phyloP scores from a whole-genome alignment of 1,139 yeast genomes.

The Yamadazyma songkhlaensis region DNA sequence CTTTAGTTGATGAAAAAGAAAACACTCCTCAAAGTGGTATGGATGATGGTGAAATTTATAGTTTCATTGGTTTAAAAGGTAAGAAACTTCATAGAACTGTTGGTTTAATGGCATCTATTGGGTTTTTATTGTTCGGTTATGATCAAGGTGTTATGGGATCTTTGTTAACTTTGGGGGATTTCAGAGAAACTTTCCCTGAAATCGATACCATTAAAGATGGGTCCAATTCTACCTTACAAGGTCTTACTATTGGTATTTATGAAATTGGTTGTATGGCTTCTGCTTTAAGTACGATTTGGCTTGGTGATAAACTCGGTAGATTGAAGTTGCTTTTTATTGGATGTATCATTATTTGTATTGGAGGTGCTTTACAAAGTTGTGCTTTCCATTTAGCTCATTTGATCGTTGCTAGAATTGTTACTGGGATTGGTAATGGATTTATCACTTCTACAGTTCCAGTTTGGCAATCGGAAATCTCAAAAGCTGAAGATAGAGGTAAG shows the following conservation, averaged over 20 bases:
- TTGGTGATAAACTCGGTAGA: slow-evolving; percentile 36
- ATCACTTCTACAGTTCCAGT: slow-evolving; percentile 39
- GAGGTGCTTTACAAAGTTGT: slow-evolving; percentile 36
- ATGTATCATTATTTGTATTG: slow-evolving; percentile 29
- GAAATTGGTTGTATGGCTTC: slow-evolving; percentile 37
- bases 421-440: slow-evolving; percentile 43
- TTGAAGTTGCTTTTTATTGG: slow-evolving; percentile 30
- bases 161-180: slow-evolving; percentile 37
- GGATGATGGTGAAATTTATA: slow-evolving; percentile 16
- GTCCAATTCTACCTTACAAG: slow-evolving; percentile 29
- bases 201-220: slow-evolving; percentile 23
- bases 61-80: slow-evolving; percentile 27
- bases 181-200: slow-evolving; percentile 36
- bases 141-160: slow-evolving; percentile 53
- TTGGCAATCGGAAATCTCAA: slow-evolving; percentile 38
- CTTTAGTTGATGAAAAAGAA: slow-evolving; percentile 4
- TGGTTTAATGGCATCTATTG: slow-evolving; percentile 29
- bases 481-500: slow-evolving; percentile 32
- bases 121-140: slow-evolving; percentile 28
- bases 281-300: slow-evolving; percentile 32
- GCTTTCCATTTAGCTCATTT: slow-evolving; percentile 32
- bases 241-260: slow-evolving; percentile 32
- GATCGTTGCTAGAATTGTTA: slow-evolving; percentile 39
- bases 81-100: slow-evolving; percentile 23
- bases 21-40: slow-evolving; percentile 8